Percentiles rank a stretch among this genome's conserved stretches.
Evolutionary conservation across 2,329 filamentous ascomycete species (phyloP).

Genomic region (Monilinia aucupariae): DNA sequence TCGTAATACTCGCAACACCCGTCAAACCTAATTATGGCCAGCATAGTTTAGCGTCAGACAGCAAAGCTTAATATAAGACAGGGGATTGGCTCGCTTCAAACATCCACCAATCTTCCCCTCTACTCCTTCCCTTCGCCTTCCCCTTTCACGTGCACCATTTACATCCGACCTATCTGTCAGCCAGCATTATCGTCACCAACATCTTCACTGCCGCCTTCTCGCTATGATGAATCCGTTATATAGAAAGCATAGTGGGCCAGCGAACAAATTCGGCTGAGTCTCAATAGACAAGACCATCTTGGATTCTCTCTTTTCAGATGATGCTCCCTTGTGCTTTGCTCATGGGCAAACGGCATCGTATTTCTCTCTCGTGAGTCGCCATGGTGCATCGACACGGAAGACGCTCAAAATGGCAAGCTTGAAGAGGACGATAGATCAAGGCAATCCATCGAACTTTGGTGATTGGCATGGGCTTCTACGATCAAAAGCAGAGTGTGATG

Average conservation of each 20-base stretch:
- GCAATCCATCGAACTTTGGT: too few species aligned
- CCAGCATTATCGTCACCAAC: not conserved
- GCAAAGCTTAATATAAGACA: too few species aligned
- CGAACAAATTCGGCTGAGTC: not conserved
- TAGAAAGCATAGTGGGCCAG: not conserved
- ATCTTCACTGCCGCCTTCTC: not conserved
- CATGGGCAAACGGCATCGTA: not conserved
- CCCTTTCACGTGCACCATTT: too few species aligned
- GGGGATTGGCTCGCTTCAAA: too few species aligned
- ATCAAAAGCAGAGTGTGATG: not conserved
- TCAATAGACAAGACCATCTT: too few species aligned
- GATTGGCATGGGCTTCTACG: too few species aligned
- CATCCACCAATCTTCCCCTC: too few species aligned
- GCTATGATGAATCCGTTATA: not conserved
- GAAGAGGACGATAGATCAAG: not conserved
- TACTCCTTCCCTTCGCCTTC: too few species aligned
- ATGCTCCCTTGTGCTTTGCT: not conserved
- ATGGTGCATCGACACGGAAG: not conserved
- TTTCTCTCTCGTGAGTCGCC: not conserved
- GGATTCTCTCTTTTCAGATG: not conserved
- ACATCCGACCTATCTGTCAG: too few species aligned
- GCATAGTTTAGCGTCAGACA: too few species aligned
- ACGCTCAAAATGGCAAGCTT: not conserved
- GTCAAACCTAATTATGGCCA: too few species aligned
- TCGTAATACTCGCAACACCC: too few species aligned